phyloP scores from a whole-genome alignment of 768 basidiomycete genomes.

The Paxillus ammoniavirescens region DNA sequence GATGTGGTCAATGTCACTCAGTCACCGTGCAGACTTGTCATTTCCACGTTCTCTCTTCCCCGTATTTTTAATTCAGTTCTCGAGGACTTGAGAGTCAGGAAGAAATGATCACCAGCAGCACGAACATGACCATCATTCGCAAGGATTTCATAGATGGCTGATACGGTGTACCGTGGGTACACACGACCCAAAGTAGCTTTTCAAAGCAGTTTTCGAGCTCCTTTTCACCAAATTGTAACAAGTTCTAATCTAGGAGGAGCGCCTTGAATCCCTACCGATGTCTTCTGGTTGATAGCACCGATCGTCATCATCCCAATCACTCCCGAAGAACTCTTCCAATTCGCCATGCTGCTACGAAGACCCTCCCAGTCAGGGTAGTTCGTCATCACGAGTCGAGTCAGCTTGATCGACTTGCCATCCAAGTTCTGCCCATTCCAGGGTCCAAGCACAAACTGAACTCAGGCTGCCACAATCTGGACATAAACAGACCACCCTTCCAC shows the following conservation, averaged over 20 bases:
- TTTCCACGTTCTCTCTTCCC: neutral
- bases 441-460: neutral
- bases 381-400: neutral
- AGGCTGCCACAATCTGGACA: constrained; percentile 7
- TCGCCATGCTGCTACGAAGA: neutral
- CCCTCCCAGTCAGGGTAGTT: constrained; percentile 6
- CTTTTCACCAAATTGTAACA: constrained; percentile 26
- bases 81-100: neutral
- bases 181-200: neutral
- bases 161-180: constrained; percentile 25
- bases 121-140: constrained; percentile 4
- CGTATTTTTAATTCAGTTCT: neutral
- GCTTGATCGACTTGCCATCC: neutral
- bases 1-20: neutral
- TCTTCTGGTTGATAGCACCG: neutral
- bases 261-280: neutral
- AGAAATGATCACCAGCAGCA: neutral
- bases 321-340: neutral
- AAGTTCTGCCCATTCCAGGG: neutral
- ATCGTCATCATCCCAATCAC: neutral
- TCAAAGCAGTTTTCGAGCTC: constrained; percentile 19
- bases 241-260: constrained; percentile 21
- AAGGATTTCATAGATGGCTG: constrained; percentile 22
- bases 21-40: neutral
- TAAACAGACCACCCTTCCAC: constrained; percentile 3